Conservation (phyloP, 139 green algal species). For the Chlamydomonas sphaeroides region DNA sequence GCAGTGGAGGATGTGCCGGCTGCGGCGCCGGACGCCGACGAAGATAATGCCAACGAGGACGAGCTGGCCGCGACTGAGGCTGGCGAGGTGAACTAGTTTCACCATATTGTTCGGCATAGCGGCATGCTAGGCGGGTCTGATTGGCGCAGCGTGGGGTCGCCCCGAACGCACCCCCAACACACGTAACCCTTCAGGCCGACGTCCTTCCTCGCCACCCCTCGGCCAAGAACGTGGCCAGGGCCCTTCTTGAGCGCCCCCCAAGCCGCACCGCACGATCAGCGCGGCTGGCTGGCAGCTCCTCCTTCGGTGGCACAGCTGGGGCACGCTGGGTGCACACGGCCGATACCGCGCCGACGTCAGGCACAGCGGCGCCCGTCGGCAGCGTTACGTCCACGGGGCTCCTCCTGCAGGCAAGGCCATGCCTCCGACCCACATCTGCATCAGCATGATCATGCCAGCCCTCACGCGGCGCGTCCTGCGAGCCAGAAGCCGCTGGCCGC, state of each 20-base stretch:
- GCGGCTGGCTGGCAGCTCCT: not conserved
- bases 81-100: no score
- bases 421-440: not conserved
- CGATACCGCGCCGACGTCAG: no score
- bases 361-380: not conserved
- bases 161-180: no score
- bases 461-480: not conserved
- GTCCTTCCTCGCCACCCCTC: no score
- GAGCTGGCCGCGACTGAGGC: no score
- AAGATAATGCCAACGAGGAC: no score
- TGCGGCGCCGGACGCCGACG: no score
- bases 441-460: not conserved
- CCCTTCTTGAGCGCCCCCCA: slow-evolving; percentile 1
- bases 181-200: no score
- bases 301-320: slow-evolving; percentile 1
- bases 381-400: not conserved
- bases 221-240: not conserved
- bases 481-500: not conserved
- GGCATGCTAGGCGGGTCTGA: no score
- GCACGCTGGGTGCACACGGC: slow-evolving; percentile 1
- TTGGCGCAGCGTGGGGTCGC: no score
- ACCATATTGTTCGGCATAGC: no score
- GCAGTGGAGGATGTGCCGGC: no score
- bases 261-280: not conserved
- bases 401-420: slow-evolving; percentile 8